Percentiles rank a stretch among this genome's conserved stretches.
Evolutionary conservation across 2,329 filamentous ascomycete genomes (phyloP).

Genomic region (Chaetomium sp.): DNA sequence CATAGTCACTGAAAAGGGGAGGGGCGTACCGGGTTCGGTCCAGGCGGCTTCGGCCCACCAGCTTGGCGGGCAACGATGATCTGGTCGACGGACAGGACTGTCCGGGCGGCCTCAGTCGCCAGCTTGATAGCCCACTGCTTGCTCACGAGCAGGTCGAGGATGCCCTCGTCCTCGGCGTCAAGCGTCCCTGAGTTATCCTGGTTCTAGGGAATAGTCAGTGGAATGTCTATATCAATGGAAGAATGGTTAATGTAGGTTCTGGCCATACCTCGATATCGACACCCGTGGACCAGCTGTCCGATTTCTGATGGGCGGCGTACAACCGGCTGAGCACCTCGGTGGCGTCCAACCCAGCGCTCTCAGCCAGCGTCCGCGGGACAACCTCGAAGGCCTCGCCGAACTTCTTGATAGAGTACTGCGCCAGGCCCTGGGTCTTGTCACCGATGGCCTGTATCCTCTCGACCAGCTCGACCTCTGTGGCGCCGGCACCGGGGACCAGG

Average conservation of each 20-base stretch:
- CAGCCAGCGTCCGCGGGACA: conserved; percentile 84
- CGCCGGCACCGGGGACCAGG: conserved; percentile 88
- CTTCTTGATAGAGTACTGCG: conserved; percentile 96
- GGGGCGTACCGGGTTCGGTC: conserved; percentile 68
- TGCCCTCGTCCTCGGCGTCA: conserved; percentile 80
- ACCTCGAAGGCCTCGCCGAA: conserved; percentile 98
- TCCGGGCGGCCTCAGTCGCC: conserved; percentile 89
- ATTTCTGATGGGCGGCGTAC: conserved; percentile 88
- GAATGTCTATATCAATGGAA: neutral
- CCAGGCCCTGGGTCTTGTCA: conserved; percentile 85
- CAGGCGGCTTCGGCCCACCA: conserved; percentile 92
- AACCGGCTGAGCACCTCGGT: conserved; percentile 92
- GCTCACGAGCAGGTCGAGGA: conserved; percentile 82
- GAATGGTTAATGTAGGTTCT: neutral
- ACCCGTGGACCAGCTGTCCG: conserved; percentile 81
- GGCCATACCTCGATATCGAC: conserved; percentile 75
- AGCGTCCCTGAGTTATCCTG: conserved; percentile 72
- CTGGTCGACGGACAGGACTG: conserved; percentile 92
- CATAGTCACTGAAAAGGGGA: neutral
- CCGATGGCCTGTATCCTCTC: conserved; percentile 86
- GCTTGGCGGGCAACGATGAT: conserved; percentile 98
- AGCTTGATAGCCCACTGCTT: conserved; percentile 98
- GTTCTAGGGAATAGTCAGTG: conserved; percentile 44
- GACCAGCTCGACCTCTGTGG: conserved; percentile 88
- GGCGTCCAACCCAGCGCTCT: conserved; percentile 90